Conservation (phyloP, 345 rosid species). For the Theobroma cacao region DNA sequence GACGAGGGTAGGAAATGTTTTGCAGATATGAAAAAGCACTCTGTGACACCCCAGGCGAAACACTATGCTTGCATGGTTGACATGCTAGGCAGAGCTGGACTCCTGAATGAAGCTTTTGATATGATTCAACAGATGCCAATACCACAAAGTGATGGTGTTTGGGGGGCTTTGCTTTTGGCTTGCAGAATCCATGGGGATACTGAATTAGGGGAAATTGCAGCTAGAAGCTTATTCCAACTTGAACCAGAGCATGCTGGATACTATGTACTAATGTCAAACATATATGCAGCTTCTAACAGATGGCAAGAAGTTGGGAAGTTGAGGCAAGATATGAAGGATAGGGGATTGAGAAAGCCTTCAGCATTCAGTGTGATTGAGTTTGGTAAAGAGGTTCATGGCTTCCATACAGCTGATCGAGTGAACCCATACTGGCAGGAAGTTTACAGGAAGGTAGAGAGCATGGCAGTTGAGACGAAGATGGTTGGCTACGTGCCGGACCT, state of each 20-base stretch:
- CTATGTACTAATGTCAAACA: slow-evolving; percentile 51
- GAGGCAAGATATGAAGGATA: slow-evolving; percentile 45
- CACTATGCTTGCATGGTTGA: slow-evolving; percentile 69
- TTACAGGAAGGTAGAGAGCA: slow-evolving; percentile 32
- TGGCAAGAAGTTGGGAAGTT: slow-evolving; percentile 55
- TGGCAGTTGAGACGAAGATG: slow-evolving; percentile 39
- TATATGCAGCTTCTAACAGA: slow-evolving; percentile 51
- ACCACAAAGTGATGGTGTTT: slow-evolving; percentile 43
- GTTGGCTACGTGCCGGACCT: slow-evolving; percentile 47
- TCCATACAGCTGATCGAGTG: slow-evolving; percentile 47
- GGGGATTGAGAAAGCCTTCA: slow-evolving; percentile 56
- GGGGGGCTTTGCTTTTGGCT: slow-evolving; percentile 65
- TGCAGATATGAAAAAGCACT: slow-evolving; percentile 35
- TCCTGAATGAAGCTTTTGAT: slow-evolving; percentile 43
- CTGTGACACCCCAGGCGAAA: slow-evolving; percentile 33
- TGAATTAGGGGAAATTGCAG: slow-evolving; percentile 47
- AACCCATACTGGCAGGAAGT: slow-evolving; percentile 37
- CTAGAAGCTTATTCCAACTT: slow-evolving; percentile 39
- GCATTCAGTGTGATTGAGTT: slow-evolving; percentile 49
- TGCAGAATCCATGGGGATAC: slow-evolving; percentile 50
- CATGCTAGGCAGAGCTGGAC: slow-evolving; percentile 62
- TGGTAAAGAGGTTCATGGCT: slow-evolving; percentile 42
- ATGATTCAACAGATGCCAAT: slow-evolving; percentile 49
- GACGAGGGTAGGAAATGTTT: slow-evolving; percentile 55
- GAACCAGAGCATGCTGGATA: slow-evolving; percentile 57